Conservation (phyloP, 805 yeast genomes). For the Diddensiella transvaalensis region DNA sequence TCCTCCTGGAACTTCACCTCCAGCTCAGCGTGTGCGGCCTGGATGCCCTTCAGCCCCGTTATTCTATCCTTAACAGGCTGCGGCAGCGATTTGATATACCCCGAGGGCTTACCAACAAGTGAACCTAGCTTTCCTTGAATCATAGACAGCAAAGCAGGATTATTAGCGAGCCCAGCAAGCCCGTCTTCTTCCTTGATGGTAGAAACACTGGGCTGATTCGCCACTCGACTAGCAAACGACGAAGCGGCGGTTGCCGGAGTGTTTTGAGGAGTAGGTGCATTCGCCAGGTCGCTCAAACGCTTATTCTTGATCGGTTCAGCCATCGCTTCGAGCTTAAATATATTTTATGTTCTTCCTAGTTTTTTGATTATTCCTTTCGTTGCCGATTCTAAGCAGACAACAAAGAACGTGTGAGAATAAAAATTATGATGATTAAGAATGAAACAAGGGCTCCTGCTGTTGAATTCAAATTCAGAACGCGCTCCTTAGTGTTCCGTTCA, state of each 20-base stretch:
- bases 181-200: constrained; percentile 70
- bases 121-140: constrained; percentile 86
- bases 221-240: constrained; percentile 51
- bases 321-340: too few relatives aligned
- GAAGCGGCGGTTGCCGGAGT: constrained; percentile 89
- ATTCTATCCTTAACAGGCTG: constrained; percentile 69
- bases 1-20: constrained; percentile 92
- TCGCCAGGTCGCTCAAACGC: constrained; percentile 66
- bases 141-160: constrained; percentile 80
- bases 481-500: too few relatives aligned
- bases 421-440: too few relatives aligned
- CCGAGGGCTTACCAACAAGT: constrained; percentile 81
- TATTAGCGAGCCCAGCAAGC: constrained; percentile 54
- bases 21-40: constrained; percentile 70
- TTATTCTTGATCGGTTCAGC: constrained; percentile 82
- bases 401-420: too few relatives aligned
- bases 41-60: constrained; percentile 76
- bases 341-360: too few relatives aligned
- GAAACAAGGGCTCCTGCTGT: too few relatives aligned
- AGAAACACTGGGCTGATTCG: constrained; percentile 45
- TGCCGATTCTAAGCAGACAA: too few relatives aligned
- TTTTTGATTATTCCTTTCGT: too few relatives aligned
- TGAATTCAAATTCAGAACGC: too few relatives aligned
- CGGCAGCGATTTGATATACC: constrained; percentile 78
- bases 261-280: constrained; percentile 98